These are phyloP conservation scores for Choricystis sp. DNA, from an alignment of 139 green algal genomes.

Conservation along the genomic window DNA sequence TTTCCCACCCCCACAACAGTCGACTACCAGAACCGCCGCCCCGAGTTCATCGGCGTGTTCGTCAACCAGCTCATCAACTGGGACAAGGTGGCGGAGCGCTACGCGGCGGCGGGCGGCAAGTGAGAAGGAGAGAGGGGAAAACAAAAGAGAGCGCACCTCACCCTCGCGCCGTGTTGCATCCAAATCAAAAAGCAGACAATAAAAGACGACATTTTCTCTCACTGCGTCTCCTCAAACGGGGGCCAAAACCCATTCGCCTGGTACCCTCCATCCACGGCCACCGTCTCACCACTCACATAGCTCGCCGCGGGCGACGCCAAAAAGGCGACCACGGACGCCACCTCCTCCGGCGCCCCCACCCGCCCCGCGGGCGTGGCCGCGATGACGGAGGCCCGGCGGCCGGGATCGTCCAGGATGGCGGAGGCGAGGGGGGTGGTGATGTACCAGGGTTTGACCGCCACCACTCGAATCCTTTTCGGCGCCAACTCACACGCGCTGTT, in stretches of 20 bases:
- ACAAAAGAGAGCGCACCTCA: background rate
- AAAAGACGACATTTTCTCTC: too few relatives aligned
- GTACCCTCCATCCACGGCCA: conserved; percentile 71
- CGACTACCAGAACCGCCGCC: conserved; percentile 50
- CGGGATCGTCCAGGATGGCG: conserved; percentile 28
- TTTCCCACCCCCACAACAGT: background rate
- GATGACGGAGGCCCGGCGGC: conserved; percentile 30
- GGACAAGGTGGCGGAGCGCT: conserved; percentile 24
- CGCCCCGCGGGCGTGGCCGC: conserved; percentile 54
- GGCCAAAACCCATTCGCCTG: background rate
- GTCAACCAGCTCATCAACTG: conserved; percentile 64
- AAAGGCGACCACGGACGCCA: conserved; percentile 52
- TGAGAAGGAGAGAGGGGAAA: background rate
- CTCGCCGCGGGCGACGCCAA: conserved; percentile 37
- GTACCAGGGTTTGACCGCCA: conserved; percentile 81
- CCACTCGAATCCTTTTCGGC: conserved; percentile 56
- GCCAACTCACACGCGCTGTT: conserved; percentile 83
- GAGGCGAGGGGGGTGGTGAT: conserved; percentile 53
- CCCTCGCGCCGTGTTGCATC: too few relatives aligned
- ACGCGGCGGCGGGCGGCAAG: conserved; percentile 3
- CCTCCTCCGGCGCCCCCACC: conserved; percentile 51
- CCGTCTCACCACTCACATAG: conserved; percentile 67
- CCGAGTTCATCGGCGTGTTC: conserved; percentile 60
- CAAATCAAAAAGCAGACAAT: too few relatives aligned
- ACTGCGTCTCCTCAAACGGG: too few relatives aligned